These are phyloP conservation scores for Globisporangium orthogonon DNA, from an alignment of 352 stramenopile species.

Conservation along the genomic window DNA sequence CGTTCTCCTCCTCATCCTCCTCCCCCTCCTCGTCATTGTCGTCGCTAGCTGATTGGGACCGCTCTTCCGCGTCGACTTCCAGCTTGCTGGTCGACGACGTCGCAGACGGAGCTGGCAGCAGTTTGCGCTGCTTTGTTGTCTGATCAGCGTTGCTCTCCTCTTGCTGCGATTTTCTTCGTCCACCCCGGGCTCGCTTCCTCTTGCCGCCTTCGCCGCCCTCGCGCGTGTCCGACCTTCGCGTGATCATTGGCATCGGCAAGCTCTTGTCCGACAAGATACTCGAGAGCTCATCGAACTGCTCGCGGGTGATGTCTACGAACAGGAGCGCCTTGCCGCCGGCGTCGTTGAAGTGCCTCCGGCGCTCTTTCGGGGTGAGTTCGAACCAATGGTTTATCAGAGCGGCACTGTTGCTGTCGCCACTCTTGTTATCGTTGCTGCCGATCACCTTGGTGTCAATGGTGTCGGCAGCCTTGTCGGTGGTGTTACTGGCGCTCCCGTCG, in stretches of 20 bases:
- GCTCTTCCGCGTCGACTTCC: not conserved
- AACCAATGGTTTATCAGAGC: not conserved
- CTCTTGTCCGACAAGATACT: not conserved
- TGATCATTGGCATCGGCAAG: slow-evolving; percentile 1
- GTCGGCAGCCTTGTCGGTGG: not conserved
- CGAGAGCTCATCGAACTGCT: slow-evolving; percentile 1
- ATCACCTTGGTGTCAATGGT: not conserved
- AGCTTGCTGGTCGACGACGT: not conserved
- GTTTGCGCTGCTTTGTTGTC: not conserved
- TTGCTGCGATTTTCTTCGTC: not conserved
- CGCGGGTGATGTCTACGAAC: not conserved
- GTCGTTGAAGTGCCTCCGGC: not conserved
- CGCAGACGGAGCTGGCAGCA: not conserved
- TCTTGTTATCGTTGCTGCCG: not conserved
- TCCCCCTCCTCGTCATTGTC: not conserved
- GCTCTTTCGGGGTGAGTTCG: not conserved
- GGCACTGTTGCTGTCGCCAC: not conserved
- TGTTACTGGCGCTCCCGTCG: not conserved
- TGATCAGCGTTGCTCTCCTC: not conserved
- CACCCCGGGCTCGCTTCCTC: not conserved
- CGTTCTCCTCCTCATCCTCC: too few species aligned
- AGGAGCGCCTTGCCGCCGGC: slow-evolving; percentile 1
- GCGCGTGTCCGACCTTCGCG: not conserved
- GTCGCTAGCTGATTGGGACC: not conserved
- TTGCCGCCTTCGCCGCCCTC: not conserved